These are phyloP conservation scores for Cytospora leucostoma DNA, from an alignment of 2,329 filamentous ascomycete species.

Conservation along the genomic window DNA sequence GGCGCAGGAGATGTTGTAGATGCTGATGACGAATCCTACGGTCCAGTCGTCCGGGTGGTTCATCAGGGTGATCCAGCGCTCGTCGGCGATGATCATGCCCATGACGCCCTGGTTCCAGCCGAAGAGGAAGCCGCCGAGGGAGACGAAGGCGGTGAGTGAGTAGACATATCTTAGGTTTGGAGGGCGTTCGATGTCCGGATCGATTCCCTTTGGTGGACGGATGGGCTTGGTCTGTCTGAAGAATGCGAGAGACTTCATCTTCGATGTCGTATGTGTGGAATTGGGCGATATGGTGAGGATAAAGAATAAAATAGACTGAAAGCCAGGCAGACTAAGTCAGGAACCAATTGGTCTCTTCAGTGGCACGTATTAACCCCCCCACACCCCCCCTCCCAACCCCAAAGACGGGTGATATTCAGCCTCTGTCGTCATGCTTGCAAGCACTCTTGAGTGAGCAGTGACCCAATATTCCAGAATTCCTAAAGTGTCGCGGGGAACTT, in stretches of 20 bases:
- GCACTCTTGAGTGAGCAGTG: neutral
- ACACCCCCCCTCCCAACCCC: too few species aligned
- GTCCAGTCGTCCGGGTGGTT: slow-evolving; percentile 35
- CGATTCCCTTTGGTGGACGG: slow-evolving; percentile 27
- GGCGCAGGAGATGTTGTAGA: slow-evolving; percentile 37
- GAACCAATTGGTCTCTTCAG: neutral
- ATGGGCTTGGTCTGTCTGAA: slow-evolving; percentile 35
- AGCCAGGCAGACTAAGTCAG: neutral
- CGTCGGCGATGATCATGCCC: slow-evolving; percentile 38
- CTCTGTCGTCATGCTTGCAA: neutral
- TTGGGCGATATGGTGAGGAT: neutral
- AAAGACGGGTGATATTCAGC: neutral
- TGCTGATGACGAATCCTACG: slow-evolving; percentile 36
- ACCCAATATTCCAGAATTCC: neutral
- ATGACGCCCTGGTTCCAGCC: slow-evolving; percentile 38
- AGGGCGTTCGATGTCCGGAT: slow-evolving; percentile 28
- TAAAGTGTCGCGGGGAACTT: too few species aligned
- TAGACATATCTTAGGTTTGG: slow-evolving; percentile 37
- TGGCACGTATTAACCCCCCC: neutral
- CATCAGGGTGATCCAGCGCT: slow-evolving; percentile 36
- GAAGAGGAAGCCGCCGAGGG: slow-evolving; percentile 35
- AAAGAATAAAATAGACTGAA: neutral
- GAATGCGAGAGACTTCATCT: slow-evolving; percentile 16
- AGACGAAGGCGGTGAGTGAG: slow-evolving; percentile 32
- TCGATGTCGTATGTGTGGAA: neutral